A percentile compares a stretch with the other conserved stretches of the same genome.
Evolutionary conservation across 179 eudicot species (phyloP).

Genomic region (Beta lomatogona): DNA sequence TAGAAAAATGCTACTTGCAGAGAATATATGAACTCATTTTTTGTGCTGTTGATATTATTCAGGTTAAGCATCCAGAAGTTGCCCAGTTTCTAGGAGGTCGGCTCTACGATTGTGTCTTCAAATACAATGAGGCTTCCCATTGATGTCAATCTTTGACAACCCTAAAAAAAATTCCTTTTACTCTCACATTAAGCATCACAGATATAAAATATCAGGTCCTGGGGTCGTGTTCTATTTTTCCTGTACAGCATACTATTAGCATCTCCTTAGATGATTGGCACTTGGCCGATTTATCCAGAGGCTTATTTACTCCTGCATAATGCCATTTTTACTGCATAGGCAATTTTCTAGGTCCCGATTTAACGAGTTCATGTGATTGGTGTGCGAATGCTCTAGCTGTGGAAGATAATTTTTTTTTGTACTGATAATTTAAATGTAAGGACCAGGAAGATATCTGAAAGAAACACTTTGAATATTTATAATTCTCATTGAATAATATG

Average conservation of each 20-base stretch:
- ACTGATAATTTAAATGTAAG: background rate
- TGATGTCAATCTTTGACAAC: conserved; percentile 1
- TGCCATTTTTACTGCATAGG: conserved; percentile 11
- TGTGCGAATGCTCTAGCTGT: conserved; percentile 9
- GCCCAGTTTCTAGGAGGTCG: conserved; percentile 98
- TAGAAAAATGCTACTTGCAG: background rate
- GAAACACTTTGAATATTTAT: conserved; percentile 5
- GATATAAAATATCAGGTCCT: background rate
- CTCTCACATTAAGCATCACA: conserved; percentile 15
- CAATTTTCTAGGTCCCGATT: background rate
- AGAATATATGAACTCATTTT: background rate
- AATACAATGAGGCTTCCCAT: conserved; percentile 61
- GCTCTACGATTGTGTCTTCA: conserved; percentile 95
- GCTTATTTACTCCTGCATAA: background rate
- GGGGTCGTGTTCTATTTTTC: background rate
- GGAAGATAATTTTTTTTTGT: background rate
- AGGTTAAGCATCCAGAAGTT: conserved; percentile 94
- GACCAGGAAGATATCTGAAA: conserved; percentile 1
- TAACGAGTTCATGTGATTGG: background rate
- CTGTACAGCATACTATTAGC: conserved; percentile 16
- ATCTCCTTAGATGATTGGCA: background rate
- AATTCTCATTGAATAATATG: conserved; percentile 10
- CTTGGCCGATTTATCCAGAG: conserved; percentile 6
- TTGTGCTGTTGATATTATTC: conserved; percentile 5
- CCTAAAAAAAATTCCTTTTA: no score